A percentile compares a stretch with the other conserved stretches of the same genome.
Conservation (phyloP, 208 protist genomes). For the Trypanosoma avium region DNA sequence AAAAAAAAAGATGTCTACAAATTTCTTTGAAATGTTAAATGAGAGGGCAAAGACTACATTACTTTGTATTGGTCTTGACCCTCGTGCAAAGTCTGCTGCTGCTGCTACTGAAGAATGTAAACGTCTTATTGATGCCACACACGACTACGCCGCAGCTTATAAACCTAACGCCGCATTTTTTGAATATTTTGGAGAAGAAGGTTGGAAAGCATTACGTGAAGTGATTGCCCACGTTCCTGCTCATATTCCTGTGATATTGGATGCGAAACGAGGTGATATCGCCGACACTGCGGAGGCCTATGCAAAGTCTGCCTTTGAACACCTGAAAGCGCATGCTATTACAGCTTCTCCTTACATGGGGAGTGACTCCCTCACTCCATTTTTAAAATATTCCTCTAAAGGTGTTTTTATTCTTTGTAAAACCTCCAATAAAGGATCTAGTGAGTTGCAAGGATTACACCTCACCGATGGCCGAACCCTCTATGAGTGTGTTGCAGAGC, state of each 20-base stretch:
- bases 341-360: slow-evolving; percentile 90
- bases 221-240: slow-evolving; percentile 67
- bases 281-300: slow-evolving; percentile 86
- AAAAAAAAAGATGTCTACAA: slow-evolving; percentile 19
- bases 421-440: slow-evolving; percentile 88
- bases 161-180: slow-evolving; percentile 92
- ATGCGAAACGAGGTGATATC: slow-evolving; percentile 90
- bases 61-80: slow-evolving; percentile 87
- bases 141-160: slow-evolving; percentile 82
- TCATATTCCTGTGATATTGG: slow-evolving; percentile 83
- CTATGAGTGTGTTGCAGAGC: slow-evolving; percentile 83
- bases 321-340: slow-evolving; percentile 81
- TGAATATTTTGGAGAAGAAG: slow-evolving; percentile 72
- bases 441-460: slow-evolving; percentile 78
- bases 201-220: slow-evolving; percentile 64
- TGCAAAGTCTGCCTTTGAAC: slow-evolving; percentile 76
- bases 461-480: slow-evolving; percentile 52
- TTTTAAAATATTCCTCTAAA: slow-evolving; percentile 71
- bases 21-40: slow-evolving; percentile 85
- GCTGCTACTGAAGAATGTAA: slow-evolving; percentile 72
- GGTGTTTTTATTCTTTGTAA: slow-evolving; percentile 89
- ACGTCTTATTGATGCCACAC: slow-evolving; percentile 71
- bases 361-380: slow-evolving; percentile 74
- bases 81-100: slow-evolving; percentile 62
- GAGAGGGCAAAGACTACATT: slow-evolving; percentile 75